These are phyloP conservation scores for Calocybe gambosa DNA, from an alignment of 1,284 basidiomycete genomes.

Conservation along the genomic window DNA sequence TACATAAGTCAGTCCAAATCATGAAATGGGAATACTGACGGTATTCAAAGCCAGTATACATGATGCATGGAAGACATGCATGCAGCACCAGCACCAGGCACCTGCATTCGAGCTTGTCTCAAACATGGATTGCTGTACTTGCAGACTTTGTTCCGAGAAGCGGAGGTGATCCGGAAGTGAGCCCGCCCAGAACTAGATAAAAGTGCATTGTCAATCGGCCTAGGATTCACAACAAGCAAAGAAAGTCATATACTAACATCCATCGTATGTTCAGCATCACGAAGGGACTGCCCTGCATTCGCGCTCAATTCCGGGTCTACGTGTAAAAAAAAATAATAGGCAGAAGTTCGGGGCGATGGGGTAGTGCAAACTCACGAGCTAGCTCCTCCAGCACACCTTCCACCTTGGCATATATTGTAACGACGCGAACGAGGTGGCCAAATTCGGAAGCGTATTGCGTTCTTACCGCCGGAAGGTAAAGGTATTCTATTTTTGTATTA, in stretches of 20 bases:
- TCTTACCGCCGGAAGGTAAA: conserved; percentile 54
- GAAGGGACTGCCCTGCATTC: conserved; percentile 22
- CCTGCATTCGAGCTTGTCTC: conserved; percentile 70
- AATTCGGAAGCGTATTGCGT: conserved; percentile 61
- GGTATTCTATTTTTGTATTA: conserved; percentile 44
- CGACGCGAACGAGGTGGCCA: conserved; percentile 63
- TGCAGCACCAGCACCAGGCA: conserved; percentile 71
- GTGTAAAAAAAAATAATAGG: not conserved
- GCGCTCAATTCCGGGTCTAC: conserved; percentile 15
- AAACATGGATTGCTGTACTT: conserved; percentile 67
- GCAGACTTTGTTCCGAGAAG: conserved; percentile 60
- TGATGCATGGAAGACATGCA: conserved; percentile 66
- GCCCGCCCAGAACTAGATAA: conserved; percentile 51
- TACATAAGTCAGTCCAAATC: conserved; percentile 3
- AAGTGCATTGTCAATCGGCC: not conserved
- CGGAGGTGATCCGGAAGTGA: conserved; percentile 62
- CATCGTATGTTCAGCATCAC: conserved; percentile 34
- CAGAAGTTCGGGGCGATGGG: conserved; percentile 1
- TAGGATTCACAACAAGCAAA: not conserved
- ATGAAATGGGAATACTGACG: conserved; percentile 34
- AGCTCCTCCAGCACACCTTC: conserved; percentile 42
- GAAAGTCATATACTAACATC: conserved; percentile 26
- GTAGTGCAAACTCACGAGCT: conserved; percentile 20
- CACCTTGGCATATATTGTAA: conserved; percentile 54
- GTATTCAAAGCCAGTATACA: conserved; percentile 56